A percentile compares a stretch with the other conserved stretches of the same genome.
These are phyloP conservation scores for Phaeotremella skinneri DNA, from an alignment of 768 basidiomycete genomes.

Conservation along the genomic window DNA sequence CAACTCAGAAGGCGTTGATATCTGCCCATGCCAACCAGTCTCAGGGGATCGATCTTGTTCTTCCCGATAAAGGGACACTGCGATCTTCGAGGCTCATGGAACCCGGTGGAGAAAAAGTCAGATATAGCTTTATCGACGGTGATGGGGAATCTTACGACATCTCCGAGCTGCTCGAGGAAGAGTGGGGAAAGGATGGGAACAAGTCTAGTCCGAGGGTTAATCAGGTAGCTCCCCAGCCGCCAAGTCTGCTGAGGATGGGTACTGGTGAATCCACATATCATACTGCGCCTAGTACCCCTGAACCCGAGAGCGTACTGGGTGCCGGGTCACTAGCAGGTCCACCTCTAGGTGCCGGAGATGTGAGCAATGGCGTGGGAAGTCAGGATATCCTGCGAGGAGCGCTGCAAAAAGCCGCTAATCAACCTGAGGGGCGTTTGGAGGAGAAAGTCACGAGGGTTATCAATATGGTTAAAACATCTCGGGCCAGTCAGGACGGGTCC, in stretches of 20 bases:
- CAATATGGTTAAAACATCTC: conserved; percentile 48
- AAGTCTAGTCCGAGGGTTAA: conserved; percentile 11
- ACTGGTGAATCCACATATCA: conserved; percentile 45
- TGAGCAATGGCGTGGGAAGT: conserved; percentile 3
- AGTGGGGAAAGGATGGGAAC: conserved; percentile 56
- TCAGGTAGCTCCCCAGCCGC: conserved; percentile 13
- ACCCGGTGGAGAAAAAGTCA: conserved; percentile 61
- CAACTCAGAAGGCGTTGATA: conserved; percentile 80
- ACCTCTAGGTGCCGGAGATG: neutral
- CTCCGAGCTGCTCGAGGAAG: conserved; percentile 86
- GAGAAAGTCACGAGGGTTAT: conserved; percentile 53
- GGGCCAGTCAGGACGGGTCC: neutral
- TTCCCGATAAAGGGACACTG: conserved; percentile 79
- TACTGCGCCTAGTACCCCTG: conserved; percentile 49
- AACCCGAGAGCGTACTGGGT: conserved; percentile 14
- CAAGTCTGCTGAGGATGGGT: conserved; percentile 22
- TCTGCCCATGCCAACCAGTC: conserved; percentile 79
- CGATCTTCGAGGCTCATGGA: conserved; percentile 74
- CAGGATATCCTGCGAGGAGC: conserved; percentile 50
- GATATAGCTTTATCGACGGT: conserved; percentile 88
- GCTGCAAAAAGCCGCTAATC: conserved; percentile 31
- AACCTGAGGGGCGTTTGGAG: conserved; percentile 43
- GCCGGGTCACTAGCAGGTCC: conserved; percentile 1
- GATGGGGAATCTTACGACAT: conserved; percentile 92
- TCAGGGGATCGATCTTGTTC: conserved; percentile 81